phyloP scores from a whole-genome alignment of 768 basidiomycete genomes.

The Trametes meyenii region DNA sequence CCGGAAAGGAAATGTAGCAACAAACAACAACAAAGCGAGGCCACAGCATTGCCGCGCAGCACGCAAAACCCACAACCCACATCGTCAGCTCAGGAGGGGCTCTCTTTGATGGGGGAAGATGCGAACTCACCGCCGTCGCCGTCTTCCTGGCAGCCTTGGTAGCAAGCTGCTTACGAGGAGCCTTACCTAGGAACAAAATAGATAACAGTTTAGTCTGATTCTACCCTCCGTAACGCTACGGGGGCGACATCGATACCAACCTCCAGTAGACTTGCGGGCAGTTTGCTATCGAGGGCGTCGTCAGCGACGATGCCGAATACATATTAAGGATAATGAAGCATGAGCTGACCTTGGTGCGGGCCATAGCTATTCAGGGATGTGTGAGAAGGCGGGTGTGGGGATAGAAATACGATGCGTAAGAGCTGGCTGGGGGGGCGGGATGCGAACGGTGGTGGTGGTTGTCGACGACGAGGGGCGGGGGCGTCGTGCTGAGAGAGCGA shows the following conservation, averaged over 20 bases:
- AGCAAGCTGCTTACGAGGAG: slow-evolving; percentile 47
- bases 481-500: slow-evolving; percentile 25
- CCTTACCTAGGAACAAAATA: slow-evolving; percentile 37
- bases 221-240: slow-evolving; percentile 19
- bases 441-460: slow-evolving; percentile 29
- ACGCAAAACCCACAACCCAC: slow-evolving; percentile 25
- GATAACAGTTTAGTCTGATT: slow-evolving; percentile 31
- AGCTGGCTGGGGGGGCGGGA: slow-evolving; percentile 21
- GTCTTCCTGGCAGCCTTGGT: slow-evolving; percentile 50
- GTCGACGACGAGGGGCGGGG: slow-evolving; percentile 31
- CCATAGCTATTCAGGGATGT: slow-evolving; percentile 52
- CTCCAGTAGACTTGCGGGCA: slow-evolving; percentile 99
- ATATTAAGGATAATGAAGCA: slow-evolving; percentile 16
- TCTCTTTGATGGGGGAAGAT: slow-evolving; percentile 13
- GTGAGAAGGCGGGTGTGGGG: slow-evolving; percentile 19
- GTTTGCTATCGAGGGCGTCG: slow-evolving; percentile 72
- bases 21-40: slow-evolving; percentile 24
- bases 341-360: slow-evolving; percentile 77
- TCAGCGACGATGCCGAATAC: slow-evolving; percentile 37
- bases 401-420: slow-evolving; percentile 24
- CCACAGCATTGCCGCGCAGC: slow-evolving; percentile 18
- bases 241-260: slow-evolving; percentile 47
- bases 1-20: slow-evolving; percentile 14
- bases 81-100: slow-evolving; percentile 22
- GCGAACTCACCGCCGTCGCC: slow-evolving; percentile 34